Percentiles rank a stretch among this genome's conserved stretches.
phyloP scores from a whole-genome alignment of 495 filamentous ascomycete species.

The Thermothielavioides terrestris region DNA sequence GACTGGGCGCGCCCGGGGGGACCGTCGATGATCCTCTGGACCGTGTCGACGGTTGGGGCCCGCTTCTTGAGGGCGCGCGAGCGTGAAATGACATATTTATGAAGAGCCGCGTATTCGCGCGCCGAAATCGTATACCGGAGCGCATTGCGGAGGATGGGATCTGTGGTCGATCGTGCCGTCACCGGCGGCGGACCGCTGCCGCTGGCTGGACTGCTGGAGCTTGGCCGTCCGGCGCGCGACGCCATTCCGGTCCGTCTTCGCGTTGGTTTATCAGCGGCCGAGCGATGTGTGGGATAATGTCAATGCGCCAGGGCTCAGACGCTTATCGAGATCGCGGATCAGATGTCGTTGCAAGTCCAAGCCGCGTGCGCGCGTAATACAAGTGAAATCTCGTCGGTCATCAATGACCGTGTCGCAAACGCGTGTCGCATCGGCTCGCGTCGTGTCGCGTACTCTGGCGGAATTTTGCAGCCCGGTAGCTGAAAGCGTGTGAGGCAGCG shows the following conservation, averaged over 20 bases:
- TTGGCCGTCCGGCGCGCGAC: conserved; percentile 17
- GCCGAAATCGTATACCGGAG: conserved; percentile 76
- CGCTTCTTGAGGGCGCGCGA: conserved; percentile 51
- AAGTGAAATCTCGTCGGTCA: too few species aligned
- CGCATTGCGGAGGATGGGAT: conserved; percentile 64
- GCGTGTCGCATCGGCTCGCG: neutral
- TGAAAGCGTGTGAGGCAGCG: too few species aligned
- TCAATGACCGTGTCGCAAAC: too few species aligned
- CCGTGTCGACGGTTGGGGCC: conserved; percentile 45
- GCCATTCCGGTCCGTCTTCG: conserved; percentile 17
- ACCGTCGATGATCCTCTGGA: conserved; percentile 42
- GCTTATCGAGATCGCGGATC: too few species aligned
- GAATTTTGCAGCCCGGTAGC: too few species aligned
- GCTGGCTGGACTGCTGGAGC: conserved; percentile 13
- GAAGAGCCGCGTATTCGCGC: conserved; percentile 73
- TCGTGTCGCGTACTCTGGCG: neutral
- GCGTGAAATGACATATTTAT: conserved; percentile 66
- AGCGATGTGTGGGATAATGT: neutral
- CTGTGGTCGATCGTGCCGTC: conserved; percentile 36
- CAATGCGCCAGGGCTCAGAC: neutral
- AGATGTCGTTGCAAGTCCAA: too few species aligned
- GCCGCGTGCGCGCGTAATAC: too few species aligned
- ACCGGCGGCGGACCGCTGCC: conserved; percentile 16
- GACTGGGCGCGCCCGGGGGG: conserved; percentile 4
- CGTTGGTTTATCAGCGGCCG: neutral